Evolutionary conservation across 441 rosid genomes (phyloP), one percentile per base, ranked within the genome.

Genomic region (Rhodomyrtus psidioides): DNA sequence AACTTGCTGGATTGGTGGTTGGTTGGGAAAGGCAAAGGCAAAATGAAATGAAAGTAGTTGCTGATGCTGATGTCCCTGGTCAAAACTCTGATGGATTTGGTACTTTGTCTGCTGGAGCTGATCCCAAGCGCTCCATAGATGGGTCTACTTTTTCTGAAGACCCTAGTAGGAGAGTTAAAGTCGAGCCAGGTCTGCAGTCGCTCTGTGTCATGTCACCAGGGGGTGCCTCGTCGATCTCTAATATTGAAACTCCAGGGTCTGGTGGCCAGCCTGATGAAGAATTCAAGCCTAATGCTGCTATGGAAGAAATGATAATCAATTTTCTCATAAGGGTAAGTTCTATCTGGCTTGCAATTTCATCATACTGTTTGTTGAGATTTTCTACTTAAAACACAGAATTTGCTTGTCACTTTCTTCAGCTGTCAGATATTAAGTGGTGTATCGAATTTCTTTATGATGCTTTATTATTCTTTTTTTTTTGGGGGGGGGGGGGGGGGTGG

Each of bases 241-340:
- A 93, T 79, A 89, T 98, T 85, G 99, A 95, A 89, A 95, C 98
- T 88, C 99, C 99, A 49, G 99, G 99, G 88, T 92, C 99, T 89
- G 93, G 95, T 90, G 93, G 95, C 87, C 99, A 96, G 90, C 97
- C 97, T 65, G 99, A 98, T 89, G 99, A 96, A 89, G 99, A 96
- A 89, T 98, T 98, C 91, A 98, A 98, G 91, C 99, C 99, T 55
- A 98, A 98, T 93, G 98, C 99, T 88, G 99, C 99, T 79, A 98
- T 98, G 99, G 99, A 98, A 90, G 99, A 98, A 91, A 93, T 96
- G 96, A 96, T 98, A 83, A 98, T 98, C 90, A 98, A 95, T 90
- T 98, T 98, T 90, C 98, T 98, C 54, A 96, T 98, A 90, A 90
- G 99, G 87, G 99, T 98, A 90, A 95, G 99, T 60, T 85, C 82